These are phyloP conservation scores for Deinandra increscens DNA, from an alignment of 129 eudicot genomes.

Conservation along the genomic window DNA sequence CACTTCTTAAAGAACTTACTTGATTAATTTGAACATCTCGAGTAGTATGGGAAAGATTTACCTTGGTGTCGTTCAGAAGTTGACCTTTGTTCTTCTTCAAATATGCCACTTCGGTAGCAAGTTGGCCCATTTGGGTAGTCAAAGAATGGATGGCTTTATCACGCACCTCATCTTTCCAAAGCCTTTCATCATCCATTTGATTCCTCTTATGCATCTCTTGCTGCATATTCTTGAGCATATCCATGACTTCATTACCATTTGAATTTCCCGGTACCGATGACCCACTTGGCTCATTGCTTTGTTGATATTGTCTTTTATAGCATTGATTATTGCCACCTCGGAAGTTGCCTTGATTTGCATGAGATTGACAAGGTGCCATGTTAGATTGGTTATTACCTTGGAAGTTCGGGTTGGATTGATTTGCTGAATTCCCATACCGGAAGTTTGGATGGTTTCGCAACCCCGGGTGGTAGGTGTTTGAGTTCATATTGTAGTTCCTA, in stretches of 20 bases:
- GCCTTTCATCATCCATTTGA: neutral
- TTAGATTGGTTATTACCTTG: too few relatives aligned
- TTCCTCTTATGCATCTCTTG: neutral
- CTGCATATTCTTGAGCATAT: neutral
- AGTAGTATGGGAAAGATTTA: too few relatives aligned
- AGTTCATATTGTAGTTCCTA: too few relatives aligned
- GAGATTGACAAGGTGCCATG: too few relatives aligned
- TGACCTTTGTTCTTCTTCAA: neutral
- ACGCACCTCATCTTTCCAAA: neutral
- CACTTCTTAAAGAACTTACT: neutral
- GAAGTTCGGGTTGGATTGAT: too few relatives aligned
- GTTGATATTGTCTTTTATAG: neutral
- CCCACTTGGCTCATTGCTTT: neutral
- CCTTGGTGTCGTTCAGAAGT: neutral
- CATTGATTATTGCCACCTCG: neutral
- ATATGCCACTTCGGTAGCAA: neutral
- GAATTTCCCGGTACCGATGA: neutral
- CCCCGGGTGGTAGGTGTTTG: too few relatives aligned
- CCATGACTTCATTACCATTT: neutral
- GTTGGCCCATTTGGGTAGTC: neutral
- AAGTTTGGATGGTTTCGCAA: too few relatives aligned
- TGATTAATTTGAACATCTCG: neutral
- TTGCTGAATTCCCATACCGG: too few relatives aligned
- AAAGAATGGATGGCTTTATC: neutral
- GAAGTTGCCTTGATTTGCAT: neutral